A percentile compares a stretch with the other conserved stretches of the same genome.
These are phyloP conservation scores for Nothophytophthora sp. DNA, from an alignment of 352 stramenopile genomes.

Conservation along the genomic window DNA sequence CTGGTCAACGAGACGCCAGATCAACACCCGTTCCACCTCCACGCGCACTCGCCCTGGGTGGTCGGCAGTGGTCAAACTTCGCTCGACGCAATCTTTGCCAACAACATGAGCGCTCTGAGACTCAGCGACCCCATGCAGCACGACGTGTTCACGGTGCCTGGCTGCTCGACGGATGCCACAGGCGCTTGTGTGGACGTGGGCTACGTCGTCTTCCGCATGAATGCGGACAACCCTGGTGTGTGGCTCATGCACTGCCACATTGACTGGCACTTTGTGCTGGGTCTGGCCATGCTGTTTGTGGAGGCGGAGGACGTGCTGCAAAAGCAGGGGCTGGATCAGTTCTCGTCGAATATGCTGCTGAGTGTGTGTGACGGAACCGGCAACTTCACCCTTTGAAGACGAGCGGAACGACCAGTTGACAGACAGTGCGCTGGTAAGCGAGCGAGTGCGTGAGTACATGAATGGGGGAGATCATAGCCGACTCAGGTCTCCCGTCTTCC, in stretches of 20 bases:
- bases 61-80: constrained; percentile 28
- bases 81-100: constrained; percentile 15
- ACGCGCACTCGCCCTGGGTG: constrained; percentile 40
- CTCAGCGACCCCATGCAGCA: constrained; percentile 30
- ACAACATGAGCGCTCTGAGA: constrained; percentile 24
- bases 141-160: constrained; percentile 43
- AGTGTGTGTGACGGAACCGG: constrained; percentile 28
- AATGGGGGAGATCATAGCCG: too few relatives aligned
- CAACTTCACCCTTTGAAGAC: constrained; percentile 31
- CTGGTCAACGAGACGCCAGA: constrained; percentile 39
- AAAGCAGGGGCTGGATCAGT: constrained; percentile 26
- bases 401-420: too few relatives aligned
- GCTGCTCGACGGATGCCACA: constrained; percentile 24
- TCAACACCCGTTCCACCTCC: constrained; percentile 50
- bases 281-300: constrained; percentile 44
- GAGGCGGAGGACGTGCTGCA: constrained; percentile 35
- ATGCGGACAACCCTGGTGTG: constrained; percentile 41
- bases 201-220: constrained; percentile 41
- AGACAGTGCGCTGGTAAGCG: too few relatives aligned
- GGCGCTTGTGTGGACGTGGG: constrained; percentile 32
- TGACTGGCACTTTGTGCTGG: constrained; percentile 45
- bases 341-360: constrained; percentile 32
- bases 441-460: too few relatives aligned
- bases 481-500: too few relatives aligned
- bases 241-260: constrained; percentile 61